Evolutionary conservation across 2,329 filamentous ascomycete genomes (phyloP).

Genomic region (Gaeumannomyces sp.): DNA sequence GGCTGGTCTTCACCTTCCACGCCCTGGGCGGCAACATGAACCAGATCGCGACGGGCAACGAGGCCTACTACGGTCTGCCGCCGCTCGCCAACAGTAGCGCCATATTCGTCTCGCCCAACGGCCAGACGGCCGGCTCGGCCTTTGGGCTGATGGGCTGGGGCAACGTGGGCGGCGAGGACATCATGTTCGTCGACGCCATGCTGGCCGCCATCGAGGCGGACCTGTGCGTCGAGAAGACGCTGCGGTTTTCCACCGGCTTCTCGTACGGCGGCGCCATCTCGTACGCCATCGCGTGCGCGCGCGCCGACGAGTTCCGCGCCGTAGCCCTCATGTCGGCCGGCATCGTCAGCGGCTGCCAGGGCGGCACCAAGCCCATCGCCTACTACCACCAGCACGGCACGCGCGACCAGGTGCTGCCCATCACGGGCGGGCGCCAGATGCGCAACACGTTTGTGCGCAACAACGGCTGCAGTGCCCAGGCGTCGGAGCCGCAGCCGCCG

Average conservation of each 20-base stretch:
- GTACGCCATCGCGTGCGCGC: conserved; percentile 34
- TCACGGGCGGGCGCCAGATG: conserved; percentile 25
- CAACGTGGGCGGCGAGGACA: conserved; percentile 35
- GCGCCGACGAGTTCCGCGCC: conserved; percentile 30
- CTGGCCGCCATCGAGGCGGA: conserved; percentile 29
- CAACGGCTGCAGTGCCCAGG: conserved; percentile 26
- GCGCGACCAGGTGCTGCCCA: conserved; percentile 26
- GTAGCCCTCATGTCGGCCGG: conserved; percentile 18
- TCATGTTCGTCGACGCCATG: conserved; percentile 33
- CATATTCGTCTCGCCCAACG: conserved; percentile 38
- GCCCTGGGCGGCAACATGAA: conserved; percentile 32
- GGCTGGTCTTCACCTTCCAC: conserved; percentile 36
- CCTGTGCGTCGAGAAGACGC: conserved; percentile 35
- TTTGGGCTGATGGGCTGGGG: conserved; percentile 28
- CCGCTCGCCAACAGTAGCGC: conserved; percentile 26
- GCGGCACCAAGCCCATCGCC: conserved; percentile 2
- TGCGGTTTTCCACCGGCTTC: conserved; percentile 37
- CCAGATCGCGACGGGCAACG: conserved; percentile 26
- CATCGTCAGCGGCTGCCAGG: conserved; percentile 6
- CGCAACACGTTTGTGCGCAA: conserved; percentile 31
- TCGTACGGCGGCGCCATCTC: conserved; percentile 38
- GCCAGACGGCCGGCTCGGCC: conserved; percentile 27
- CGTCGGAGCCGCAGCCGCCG: neutral
- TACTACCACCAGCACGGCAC: conserved; percentile 12
- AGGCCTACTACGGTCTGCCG: conserved; percentile 30